Base-by-base conservation (phyloP, 805 yeast species). In the Spathaspora boniae region DNA sequence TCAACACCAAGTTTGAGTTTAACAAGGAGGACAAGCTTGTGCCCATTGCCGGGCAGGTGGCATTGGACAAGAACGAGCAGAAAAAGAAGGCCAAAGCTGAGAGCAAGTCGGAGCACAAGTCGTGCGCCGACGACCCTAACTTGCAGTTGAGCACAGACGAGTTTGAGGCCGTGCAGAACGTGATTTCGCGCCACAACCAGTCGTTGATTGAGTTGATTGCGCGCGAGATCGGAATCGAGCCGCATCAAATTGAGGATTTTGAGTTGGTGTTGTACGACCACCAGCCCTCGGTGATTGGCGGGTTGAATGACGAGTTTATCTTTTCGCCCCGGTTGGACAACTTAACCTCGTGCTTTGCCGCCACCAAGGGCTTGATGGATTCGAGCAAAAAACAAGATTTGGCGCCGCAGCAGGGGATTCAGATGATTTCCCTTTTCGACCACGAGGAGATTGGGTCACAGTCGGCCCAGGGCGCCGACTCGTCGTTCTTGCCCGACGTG, bases 381-480 rank as follows among this genome's bases (percentile, higher is more conserved):
- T 62, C 86, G 2, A 60, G 74, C 0, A n/a, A n/a, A n/a, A n/a
- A n/a, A n/a, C 54, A 62, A 9, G 50, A 54, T 14, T 56, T 82
- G 27, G 60, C 54, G 1, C 47, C 60, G 1, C 82, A 78, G 38
- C 43, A 63, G 2, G 82, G 86, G 29, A 78, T 87, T 27, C 80
- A 83, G 52, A 57, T 89, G 53, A 71, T 88, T 36, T 80, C 96
- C 0, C 68, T 89, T 41, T 91, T 93, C 58, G 98, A 91, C 57
- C 98, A 93, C 58, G 98, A 91, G 61, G 98, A 91, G 58, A 74
- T 91, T 46, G 98, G 98, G 0, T 88, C 97, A 2, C 70, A 79
- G 6, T 83, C 95, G 12, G 95, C 96, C 9, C 97, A 91, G 60
- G 98, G 98, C 45, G 98, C 98, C 1, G 89, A 86, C 52, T 87